Percentiles rank a stretch among this genome's conserved stretches.
phyloP scores from a whole-genome alignment of 129 eudicot species.

The Saposhnikovia divaricata region DNA sequence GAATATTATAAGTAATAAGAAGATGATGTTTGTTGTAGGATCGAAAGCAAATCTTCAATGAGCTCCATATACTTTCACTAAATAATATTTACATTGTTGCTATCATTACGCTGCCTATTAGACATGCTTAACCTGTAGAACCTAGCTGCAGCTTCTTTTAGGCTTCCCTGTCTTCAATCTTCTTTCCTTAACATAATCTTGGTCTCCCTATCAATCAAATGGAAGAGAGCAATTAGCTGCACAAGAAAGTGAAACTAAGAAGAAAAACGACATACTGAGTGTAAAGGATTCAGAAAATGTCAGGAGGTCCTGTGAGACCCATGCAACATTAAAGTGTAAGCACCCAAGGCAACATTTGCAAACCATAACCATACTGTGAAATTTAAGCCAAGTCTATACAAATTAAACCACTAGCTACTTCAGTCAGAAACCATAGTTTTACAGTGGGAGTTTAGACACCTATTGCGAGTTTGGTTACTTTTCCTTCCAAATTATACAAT shows the following conservation, averaged over 20 bases:
- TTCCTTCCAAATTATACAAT: not conserved
- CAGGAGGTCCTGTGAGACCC: not conserved
- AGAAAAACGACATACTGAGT: not conserved
- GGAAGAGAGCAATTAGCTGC: not conserved
- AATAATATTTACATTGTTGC: not conserved
- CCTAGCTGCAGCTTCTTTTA: not conserved
- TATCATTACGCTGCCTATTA: not conserved
- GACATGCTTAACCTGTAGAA: not conserved
- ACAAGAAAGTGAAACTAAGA: not conserved
- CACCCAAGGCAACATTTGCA: not conserved
- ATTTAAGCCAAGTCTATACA: not conserved
- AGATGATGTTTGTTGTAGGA: not conserved
- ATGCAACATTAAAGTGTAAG: not conserved
- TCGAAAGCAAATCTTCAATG: not conserved
- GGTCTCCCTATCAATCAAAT: not conserved
- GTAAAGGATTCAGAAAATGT: not conserved
- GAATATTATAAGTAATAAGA: not conserved
- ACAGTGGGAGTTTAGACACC: not conserved
- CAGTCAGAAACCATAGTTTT: not conserved
- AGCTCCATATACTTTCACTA: not conserved
- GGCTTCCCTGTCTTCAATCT: not conserved
- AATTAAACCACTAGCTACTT: not conserved
- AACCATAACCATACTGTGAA: not conserved
- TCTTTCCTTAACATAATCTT: not conserved
- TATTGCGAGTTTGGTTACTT: not conserved